Conservation (phyloP, 345 rosid species). For the Mercurialis annua region DNA sequence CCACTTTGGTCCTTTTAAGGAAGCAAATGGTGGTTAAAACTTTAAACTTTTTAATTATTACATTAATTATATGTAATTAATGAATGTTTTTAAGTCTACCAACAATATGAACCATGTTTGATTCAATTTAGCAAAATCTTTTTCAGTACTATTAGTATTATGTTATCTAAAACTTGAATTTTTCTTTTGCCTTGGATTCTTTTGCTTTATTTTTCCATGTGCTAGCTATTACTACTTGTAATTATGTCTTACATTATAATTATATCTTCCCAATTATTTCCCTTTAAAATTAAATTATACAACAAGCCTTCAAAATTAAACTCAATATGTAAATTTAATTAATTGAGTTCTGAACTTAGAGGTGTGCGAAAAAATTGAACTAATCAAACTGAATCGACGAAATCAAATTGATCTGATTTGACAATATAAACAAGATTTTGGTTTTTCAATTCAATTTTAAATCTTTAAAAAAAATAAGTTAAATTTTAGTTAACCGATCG, state of each 20-base stretch:
- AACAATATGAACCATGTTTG: slow-evolving; percentile 32
- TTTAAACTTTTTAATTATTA: not conserved
- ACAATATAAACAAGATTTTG: too few relatives aligned
- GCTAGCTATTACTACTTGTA: slow-evolving; percentile 37
- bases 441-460: too few relatives aligned
- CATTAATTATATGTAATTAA: too few relatives aligned
- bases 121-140: slow-evolving; percentile 20
- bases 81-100: slow-evolving; percentile 33
- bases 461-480: too few relatives aligned
- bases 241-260: slow-evolving; percentile 36
- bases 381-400: too few relatives aligned
- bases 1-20: slow-evolving; percentile 32
- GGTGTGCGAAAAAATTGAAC: too few relatives aligned
- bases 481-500: too few relatives aligned
- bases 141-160: not conserved
- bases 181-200: slow-evolving; percentile 30
- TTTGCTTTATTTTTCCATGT: slow-evolving; percentile 31
- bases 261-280: slow-evolving; percentile 31
- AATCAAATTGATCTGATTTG: too few relatives aligned
- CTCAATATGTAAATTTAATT: not conserved
- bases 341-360: not conserved
- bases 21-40: slow-evolving; percentile 27
- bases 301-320: slow-evolving; percentile 11
- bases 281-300: slow-evolving; percentile 16
- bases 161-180: slow-evolving; percentile 7